Base-by-base conservation (phyloP, 495 filamentous ascomycete genomes). In the Hyphodiscus hymeniophilus region DNA sequence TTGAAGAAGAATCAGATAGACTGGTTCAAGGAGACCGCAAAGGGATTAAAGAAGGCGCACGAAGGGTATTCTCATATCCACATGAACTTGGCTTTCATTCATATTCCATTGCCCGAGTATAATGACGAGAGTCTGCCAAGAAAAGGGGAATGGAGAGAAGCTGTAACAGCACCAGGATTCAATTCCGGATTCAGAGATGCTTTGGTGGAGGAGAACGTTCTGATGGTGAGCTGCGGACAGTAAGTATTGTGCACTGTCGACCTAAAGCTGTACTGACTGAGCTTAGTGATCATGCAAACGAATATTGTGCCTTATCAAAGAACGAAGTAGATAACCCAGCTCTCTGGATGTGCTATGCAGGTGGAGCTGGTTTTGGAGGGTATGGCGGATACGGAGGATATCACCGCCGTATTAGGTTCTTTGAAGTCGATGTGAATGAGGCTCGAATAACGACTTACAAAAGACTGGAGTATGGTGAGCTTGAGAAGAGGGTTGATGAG, bases 311-410 rank as follows among this genome's bases (percentile, higher is more conserved):
- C 55, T 71, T 95, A 11, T 72, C 71, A n/a, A 62, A 61, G 26
- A 61, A 71, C 39, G 61, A 72, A 6, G 59, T 70, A 47, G 61
- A 52, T 59, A 70, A 80, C 45, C 80, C 81, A 1, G 81, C 81
- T 13, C 70, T 96, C n/a, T 98, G 92, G 92, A 95, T 98, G 89
- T 98, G 92, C 67, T 95, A 97, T 66, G 92, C 78, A 3, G 92
- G 94, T 36, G 92, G 81, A 13, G 70, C 73, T 28, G 92, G 92
- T 0, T 89, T 96, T 60, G 92, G 94, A 33, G 92, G 92, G 1
- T 98, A 98, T 62, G 94, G 85, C 24, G 89, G 89, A 7, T 96
- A 92, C 50, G 79, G 77, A 21, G 85, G 81, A 10, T 97, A 85
- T 62, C 78, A 88, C 52, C 82, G 92, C 21, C 79, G 87, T 46